Evolutionary conservation across 345 rosid genomes (phyloP).

Genomic region (Raphanus raphanistrum): DNA sequence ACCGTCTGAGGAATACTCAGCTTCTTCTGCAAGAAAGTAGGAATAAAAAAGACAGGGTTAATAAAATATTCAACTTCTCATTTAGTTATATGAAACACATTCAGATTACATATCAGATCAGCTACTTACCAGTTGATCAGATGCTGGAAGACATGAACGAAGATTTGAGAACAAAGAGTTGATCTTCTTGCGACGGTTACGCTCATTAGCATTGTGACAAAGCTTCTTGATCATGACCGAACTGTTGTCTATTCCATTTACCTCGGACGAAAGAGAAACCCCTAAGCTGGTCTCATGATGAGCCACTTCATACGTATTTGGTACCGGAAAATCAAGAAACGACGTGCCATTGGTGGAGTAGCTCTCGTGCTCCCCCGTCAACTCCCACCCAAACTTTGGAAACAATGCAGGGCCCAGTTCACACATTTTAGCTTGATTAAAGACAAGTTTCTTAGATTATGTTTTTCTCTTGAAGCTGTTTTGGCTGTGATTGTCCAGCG

Average conservation of each 20-base stretch:
- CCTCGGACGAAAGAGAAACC: neutral
- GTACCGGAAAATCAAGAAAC: neutral
- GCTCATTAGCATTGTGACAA: conserved; percentile 1
- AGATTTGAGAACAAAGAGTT: neutral
- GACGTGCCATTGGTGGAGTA: neutral
- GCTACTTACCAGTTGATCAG: neutral
- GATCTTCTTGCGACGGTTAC: neutral
- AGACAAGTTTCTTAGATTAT: neutral
- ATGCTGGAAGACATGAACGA: neutral
- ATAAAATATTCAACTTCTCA: neutral
- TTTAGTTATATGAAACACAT: neutral
- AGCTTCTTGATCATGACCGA: neutral
- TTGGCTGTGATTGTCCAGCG: neutral
- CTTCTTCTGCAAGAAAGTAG: conserved; percentile 45
- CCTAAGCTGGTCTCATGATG: neutral
- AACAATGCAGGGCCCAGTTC: neutral
- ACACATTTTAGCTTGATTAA: neutral
- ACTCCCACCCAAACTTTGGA: neutral
- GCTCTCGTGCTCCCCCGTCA: neutral
- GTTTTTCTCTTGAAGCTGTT: neutral
- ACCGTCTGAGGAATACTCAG: conserved; percentile 59
- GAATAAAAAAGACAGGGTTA: neutral
- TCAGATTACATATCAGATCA: neutral
- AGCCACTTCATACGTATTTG: neutral
- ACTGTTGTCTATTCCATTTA: neutral